These are phyloP conservation scores for Kockiozyma suomiensis DNA, from an alignment of 805 yeast genomes.

Conservation along the genomic window DNA sequence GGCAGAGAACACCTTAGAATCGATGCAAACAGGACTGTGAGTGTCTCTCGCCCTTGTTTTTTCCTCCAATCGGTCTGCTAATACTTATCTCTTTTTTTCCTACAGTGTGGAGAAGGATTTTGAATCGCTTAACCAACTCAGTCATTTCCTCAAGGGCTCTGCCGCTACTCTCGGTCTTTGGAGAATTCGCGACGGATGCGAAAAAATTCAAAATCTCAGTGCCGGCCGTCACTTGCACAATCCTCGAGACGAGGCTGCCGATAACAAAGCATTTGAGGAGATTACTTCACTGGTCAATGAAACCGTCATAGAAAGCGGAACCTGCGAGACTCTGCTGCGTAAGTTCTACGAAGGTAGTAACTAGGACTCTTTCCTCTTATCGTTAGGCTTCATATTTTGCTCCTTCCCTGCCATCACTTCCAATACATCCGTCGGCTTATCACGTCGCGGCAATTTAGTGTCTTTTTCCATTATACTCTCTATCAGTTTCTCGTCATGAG, in stretches of 20 bases:
- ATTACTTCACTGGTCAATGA: conserved; percentile 40
- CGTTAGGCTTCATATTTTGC: too few species aligned
- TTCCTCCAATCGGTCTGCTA: neutral
- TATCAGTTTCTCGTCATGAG: too few species aligned
- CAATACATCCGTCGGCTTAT: too few species aligned
- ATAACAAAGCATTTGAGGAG: conserved; percentile 40
- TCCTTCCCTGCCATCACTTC: too few species aligned
- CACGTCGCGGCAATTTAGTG: too few species aligned
- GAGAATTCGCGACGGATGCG: conserved; percentile 84
- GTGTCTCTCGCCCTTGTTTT: neutral
- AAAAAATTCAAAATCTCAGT: conserved; percentile 89
- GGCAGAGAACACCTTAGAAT: conserved; percentile 74
- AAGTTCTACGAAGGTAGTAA: conserved; percentile 40
- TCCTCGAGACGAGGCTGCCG: conserved; percentile 42
- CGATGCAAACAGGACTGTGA: conserved; percentile 62
- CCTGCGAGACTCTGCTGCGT: conserved; percentile 39
- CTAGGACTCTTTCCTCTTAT: too few species aligned
- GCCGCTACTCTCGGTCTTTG: conserved; percentile 91
- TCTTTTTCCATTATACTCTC: too few species aligned
- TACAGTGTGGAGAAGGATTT: conserved; percentile 45
- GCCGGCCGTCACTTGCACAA: conserved; percentile 55
- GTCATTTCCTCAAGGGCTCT: conserved; percentile 93
- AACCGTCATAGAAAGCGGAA: conserved; percentile 46
- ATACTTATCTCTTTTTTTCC: neutral
- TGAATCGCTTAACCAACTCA: conserved; percentile 67